phyloP scores from a whole-genome alignment of 495 filamentous ascomycete species.

The Xylaria grammica region DNA sequence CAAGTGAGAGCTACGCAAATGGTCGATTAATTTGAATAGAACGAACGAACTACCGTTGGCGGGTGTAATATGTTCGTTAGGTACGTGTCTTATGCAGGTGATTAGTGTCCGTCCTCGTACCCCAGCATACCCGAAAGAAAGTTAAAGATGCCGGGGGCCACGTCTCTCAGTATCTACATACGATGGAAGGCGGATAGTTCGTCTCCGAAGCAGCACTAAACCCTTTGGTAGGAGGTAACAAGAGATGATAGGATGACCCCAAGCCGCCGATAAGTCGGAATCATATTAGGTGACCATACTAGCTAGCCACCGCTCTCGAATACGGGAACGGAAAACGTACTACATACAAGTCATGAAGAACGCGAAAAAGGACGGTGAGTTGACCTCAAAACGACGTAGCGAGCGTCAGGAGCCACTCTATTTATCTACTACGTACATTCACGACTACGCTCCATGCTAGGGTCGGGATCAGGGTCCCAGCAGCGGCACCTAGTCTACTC shows the following conservation, averaged over 20 bases:
- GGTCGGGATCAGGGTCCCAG: conserved; percentile 15
- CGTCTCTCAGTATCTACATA: too few species aligned
- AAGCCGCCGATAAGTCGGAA: neutral
- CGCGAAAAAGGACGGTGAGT: neutral
- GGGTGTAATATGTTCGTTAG: neutral
- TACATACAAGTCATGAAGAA: neutral
- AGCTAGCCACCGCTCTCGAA: too few species aligned
- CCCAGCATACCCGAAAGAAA: too few species aligned
- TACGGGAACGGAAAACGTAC: too few species aligned
- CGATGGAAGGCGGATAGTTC: too few species aligned
- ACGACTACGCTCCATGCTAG: neutral
- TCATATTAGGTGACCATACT: neutral
- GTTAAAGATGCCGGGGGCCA: too few species aligned
- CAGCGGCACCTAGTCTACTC: neutral
- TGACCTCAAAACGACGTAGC: conserved; percentile 6
- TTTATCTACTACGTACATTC: neutral
- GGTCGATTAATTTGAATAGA: neutral
- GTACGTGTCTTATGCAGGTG: neutral
- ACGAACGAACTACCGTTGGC: too few species aligned
- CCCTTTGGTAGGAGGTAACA: neutral
- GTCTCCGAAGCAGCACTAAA: too few species aligned
- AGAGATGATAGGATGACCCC: neutral
- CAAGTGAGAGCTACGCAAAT: neutral
- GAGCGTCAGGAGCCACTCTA: neutral
- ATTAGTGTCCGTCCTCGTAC: neutral